Conservation (phyloP, 2,329 filamentous ascomycete genomes). For the Stemphylium beticola region DNA sequence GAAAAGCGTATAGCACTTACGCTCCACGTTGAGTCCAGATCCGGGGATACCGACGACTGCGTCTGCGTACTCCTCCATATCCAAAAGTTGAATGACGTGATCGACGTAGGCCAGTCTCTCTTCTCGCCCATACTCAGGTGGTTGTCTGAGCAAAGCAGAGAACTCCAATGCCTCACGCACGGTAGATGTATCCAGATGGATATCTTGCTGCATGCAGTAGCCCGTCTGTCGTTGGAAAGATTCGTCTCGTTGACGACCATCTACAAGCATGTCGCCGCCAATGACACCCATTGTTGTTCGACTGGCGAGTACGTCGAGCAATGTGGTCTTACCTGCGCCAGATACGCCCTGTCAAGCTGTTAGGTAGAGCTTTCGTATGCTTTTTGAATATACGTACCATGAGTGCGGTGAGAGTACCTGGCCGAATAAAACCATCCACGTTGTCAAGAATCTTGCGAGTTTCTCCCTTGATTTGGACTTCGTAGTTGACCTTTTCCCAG, state of each 20-base stretch:
- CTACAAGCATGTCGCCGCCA: conserved; percentile 78
- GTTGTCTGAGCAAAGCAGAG: conserved; percentile 71
- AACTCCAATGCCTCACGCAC: conserved; percentile 77
- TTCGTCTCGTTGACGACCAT: conserved; percentile 64
- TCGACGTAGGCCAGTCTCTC: conserved; percentile 61
- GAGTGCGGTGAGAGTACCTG: conserved; percentile 54
- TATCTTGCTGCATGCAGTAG: conserved; percentile 61
- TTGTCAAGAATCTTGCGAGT: conserved; percentile 58
- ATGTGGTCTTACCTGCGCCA: conserved; percentile 86
- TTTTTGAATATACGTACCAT: conserved; percentile 69
- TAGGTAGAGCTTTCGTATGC: conserved; percentile 84
- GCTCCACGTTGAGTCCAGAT: conserved; percentile 52
- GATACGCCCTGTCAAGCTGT: conserved; percentile 72
- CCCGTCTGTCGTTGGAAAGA: conserved; percentile 79
- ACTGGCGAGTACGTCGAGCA: conserved; percentile 80
- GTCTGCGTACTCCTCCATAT: conserved; percentile 66
- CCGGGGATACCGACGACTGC: conserved; percentile 24
- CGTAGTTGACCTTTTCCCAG: conserved; percentile 37
- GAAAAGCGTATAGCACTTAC: conserved; percentile 22
- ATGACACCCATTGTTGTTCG: conserved; percentile 79
- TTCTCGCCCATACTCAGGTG: conserved; percentile 16
- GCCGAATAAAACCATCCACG: conserved; percentile 61
- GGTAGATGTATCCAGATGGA: conserved; percentile 63
- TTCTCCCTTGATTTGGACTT: conserved; percentile 47
- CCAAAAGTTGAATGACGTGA: conserved; percentile 83